Conservation (phyloP, 768 basidiomycete genomes). For the Kwoniella sp. region DNA sequence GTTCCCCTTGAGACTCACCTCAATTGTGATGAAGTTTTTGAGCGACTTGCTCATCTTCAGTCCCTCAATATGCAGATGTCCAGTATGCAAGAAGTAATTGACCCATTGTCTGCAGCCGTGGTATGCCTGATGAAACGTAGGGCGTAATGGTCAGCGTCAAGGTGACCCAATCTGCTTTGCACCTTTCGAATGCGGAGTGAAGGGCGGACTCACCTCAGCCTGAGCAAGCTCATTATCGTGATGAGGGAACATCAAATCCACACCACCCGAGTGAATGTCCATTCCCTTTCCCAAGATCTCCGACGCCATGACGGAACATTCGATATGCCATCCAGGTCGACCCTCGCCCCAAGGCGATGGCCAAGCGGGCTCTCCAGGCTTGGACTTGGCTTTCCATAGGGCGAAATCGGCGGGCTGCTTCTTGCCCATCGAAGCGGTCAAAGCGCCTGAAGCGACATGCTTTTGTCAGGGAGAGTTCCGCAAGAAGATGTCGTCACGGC, state of each 20-base stretch:
- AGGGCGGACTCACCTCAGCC: slow-evolving; percentile 67
- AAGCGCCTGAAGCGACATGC: slow-evolving; percentile 60
- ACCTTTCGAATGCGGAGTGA: neutral
- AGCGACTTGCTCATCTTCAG: slow-evolving; percentile 99
- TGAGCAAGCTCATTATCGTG: slow-evolving; percentile 99
- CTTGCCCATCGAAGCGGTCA: slow-evolving; percentile 66
- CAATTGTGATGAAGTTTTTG: slow-evolving; percentile 97
- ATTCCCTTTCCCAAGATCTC: slow-evolving; percentile 85
- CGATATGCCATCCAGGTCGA: slow-evolving; percentile 99
- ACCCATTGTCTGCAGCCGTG: slow-evolving; percentile 92
- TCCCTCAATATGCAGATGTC: slow-evolving; percentile 96
- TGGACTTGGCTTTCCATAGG: slow-evolving; percentile 89
- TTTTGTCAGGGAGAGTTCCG: neutral
- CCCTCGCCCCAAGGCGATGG: slow-evolving; percentile 92
- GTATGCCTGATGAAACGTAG: slow-evolving; percentile 68
- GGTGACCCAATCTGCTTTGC: neutral
- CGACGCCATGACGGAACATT: slow-evolving; percentile 97
- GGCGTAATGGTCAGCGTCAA: neutral
- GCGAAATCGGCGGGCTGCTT: slow-evolving; percentile 92
- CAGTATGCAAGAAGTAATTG: slow-evolving; percentile 98
- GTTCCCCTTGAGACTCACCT: slow-evolving; percentile 45
- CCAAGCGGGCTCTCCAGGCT: slow-evolving; percentile 96
- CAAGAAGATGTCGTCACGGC: too few relatives aligned
- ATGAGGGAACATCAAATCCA: slow-evolving; percentile 97
- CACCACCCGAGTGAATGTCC: slow-evolving; percentile 97